Evolutionary conservation across 1,139 yeast genomes (phyloP), one percentile per base, ranked within the genome.

Genomic region (Tardiomyces digboiensis): DNA sequence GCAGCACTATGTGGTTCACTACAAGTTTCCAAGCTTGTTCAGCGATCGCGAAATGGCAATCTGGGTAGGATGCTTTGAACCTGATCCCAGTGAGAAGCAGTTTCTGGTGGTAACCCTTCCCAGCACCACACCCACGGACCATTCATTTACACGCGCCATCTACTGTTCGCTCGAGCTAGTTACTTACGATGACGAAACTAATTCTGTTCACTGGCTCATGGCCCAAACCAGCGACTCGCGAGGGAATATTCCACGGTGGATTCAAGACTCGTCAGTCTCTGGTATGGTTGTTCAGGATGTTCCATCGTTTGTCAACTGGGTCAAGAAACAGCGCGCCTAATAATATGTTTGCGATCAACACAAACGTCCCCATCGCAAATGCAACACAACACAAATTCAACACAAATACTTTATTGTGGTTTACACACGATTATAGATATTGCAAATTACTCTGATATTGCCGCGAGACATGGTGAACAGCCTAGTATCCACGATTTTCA

Each of bases 231-330:
- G 85, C 44, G 79, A 75, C 46, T 81, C 88, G 1, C 78, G 82
- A 21, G 93, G 93, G 0, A 65, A 59, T 45, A 70, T 82, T 2
- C 91, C 91, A 1, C 64, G 72, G 39, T 80, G 81, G 77, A 46
- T 82, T 19, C 82, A 80, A 46, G 74, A 76, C 49, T 58, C 71
- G 45, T 66, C 76, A 40, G 71, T 82, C 44, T 73, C 78, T 2
- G 68, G 70, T 18, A 80, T 78, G 12, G 75, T 82, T 33, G 76
- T 81, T 1, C 73, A 75, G 44, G 93, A 82, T 55, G 87, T 82
- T 1, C 86, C 87, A 0, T 67, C 71, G 40, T 79, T 79, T 52
- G 58, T 79, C 45, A 62, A 69, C 21, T 81, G 82, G 80, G 61
- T 62, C 3, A 26, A 26, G 33, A 16, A 4, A 4, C 33, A 16